A percentile compares a stretch with the other conserved stretches of the same genome.
phyloP scores from a whole-genome alignment of 495 filamentous ascomycete species.

The Podospora fimiseda region DNA sequence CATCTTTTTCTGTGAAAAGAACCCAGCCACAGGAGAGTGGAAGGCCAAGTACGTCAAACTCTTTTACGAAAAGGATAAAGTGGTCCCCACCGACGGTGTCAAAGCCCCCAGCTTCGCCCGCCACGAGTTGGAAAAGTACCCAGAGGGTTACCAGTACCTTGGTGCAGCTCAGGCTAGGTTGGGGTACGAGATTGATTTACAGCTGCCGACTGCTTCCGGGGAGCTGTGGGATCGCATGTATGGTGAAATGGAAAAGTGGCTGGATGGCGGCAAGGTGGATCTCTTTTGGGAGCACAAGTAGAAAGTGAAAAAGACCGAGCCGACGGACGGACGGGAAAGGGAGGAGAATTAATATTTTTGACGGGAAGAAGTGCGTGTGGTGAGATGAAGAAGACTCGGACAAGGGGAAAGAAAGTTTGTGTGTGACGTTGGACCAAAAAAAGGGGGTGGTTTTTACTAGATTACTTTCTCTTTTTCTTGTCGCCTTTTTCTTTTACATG shows the following conservation, averaged over 20 bases:
- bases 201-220: conserved; percentile 32
- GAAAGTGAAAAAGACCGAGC: background rate
- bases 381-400: too few relatives aligned
- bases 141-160: conserved; percentile 54
- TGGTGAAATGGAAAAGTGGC: conserved; percentile 40
- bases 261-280: conserved; percentile 31
- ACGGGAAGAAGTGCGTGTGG: too few relatives aligned
- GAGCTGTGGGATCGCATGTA: conserved; percentile 36
- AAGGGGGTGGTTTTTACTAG: too few relatives aligned
- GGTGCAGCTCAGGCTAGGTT: conserved; percentile 40
- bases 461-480: too few relatives aligned
- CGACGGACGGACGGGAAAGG: background rate
- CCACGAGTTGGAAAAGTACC: conserved; percentile 43
- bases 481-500: too few relatives aligned
- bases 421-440: too few relatives aligned
- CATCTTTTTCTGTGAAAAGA: conserved; percentile 54
- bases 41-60: conserved; percentile 55
- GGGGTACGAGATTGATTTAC: conserved; percentile 37
- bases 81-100: conserved; percentile 51
- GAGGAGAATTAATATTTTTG: too few relatives aligned
- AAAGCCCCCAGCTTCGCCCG: conserved; percentile 43
- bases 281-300: conserved; percentile 23
- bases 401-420: too few relatives aligned
- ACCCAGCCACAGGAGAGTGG: conserved; percentile 38
- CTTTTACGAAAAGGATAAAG: conserved; percentile 66